Conservation (phyloP, 805 yeast species). For the Metschnikowia dekortorum region DNA sequence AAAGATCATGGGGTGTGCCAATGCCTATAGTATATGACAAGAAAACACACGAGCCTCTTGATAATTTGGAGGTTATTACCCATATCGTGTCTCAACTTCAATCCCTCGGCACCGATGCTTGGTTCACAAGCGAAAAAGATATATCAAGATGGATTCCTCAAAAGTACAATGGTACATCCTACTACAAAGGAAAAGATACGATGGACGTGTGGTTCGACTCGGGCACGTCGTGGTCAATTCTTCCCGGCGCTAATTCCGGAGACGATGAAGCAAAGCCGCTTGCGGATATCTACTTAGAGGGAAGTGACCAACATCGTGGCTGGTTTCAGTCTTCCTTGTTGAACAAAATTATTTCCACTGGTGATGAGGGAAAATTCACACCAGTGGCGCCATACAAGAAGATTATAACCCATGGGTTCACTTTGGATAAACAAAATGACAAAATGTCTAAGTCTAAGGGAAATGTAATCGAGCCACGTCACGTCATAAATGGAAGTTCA, state of each 20-base stretch:
- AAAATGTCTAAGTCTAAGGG: slow-evolving; percentile 96
- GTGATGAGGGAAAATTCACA: slow-evolving; percentile 38
- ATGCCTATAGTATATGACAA: slow-evolving; percentile 72
- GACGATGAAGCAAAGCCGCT: slow-evolving; percentile 15
- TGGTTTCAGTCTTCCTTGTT: slow-evolving; percentile 96
- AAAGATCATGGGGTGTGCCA: slow-evolving; percentile 97
- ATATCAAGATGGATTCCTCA: slow-evolving; percentile 73
- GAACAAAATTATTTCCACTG: slow-evolving; percentile 58
- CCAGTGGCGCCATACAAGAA: slow-evolving; percentile 57
- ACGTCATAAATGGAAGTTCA: slow-evolving; percentile 59
- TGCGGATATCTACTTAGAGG: slow-evolving; percentile 88
- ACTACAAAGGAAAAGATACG: slow-evolving; percentile 74
- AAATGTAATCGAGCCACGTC: slow-evolving; percentile 67
- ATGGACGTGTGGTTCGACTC: slow-evolving; percentile 99
- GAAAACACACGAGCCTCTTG: slow-evolving; percentile 59
- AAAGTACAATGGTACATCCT: slow-evolving; percentile 40
- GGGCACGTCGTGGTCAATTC: slow-evolving; percentile 83
- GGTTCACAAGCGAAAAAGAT: slow-evolving; percentile 63
- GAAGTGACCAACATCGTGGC: slow-evolving; percentile 98
- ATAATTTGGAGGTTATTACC: slow-evolving; percentile 50
- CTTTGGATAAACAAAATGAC: slow-evolving; percentile 75
- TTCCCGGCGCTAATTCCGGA: slow-evolving; percentile 33
- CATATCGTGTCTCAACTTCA: slow-evolving; percentile 56
- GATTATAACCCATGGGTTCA: slow-evolving; percentile 90
- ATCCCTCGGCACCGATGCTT: slow-evolving; percentile 63